Evolutionary conservation across 768 basidiomycete species (phyloP).

Genomic region (Stropharia rugosoannulata): DNA sequence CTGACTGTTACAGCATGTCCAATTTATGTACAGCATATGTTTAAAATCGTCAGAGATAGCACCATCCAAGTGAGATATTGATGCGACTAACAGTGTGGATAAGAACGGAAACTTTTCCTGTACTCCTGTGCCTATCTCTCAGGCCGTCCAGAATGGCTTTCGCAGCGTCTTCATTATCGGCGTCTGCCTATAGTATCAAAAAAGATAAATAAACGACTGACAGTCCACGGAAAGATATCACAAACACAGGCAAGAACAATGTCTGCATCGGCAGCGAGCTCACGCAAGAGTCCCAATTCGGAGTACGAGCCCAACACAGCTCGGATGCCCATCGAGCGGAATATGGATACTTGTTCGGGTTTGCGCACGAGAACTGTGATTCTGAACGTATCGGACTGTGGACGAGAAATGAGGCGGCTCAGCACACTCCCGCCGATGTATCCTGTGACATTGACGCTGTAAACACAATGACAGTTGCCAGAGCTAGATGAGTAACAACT

Average conservation of each 20-base stretch:
- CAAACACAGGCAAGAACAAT: conserved; percentile 42
- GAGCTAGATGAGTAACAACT: background rate
- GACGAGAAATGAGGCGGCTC: conserved; percentile 42
- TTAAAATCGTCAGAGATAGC: background rate
- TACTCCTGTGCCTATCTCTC: conserved; percentile 31
- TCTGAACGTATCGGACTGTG: conserved; percentile 36
- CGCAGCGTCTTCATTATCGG: conserved; percentile 36
- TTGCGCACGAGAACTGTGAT: conserved; percentile 48
- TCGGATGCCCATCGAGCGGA: conserved; percentile 33
- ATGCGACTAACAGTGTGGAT: conserved; percentile 41
- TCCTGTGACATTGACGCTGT: conserved; percentile 29
- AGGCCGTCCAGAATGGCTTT: conserved; percentile 38
- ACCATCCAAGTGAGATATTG: background rate
- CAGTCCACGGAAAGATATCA: background rate
- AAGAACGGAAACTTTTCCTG: conserved; percentile 30
- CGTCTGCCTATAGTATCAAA: conserved; percentile 29
- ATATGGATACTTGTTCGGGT: conserved; percentile 33
- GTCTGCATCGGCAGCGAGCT: conserved; percentile 43
- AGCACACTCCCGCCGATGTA: conserved; percentile 61
- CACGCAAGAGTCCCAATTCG: conserved; percentile 36
- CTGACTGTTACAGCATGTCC: conserved; percentile 36
- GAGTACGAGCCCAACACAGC: conserved; percentile 39
- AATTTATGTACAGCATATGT: background rate
- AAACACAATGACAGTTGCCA: background rate
- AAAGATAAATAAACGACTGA: background rate